Percentiles rank a stretch among this genome's conserved stretches.
These are phyloP conservation scores for Nakazawaea molendinolei DNA, from an alignment of 805 yeast species.

Conservation along the genomic window DNA sequence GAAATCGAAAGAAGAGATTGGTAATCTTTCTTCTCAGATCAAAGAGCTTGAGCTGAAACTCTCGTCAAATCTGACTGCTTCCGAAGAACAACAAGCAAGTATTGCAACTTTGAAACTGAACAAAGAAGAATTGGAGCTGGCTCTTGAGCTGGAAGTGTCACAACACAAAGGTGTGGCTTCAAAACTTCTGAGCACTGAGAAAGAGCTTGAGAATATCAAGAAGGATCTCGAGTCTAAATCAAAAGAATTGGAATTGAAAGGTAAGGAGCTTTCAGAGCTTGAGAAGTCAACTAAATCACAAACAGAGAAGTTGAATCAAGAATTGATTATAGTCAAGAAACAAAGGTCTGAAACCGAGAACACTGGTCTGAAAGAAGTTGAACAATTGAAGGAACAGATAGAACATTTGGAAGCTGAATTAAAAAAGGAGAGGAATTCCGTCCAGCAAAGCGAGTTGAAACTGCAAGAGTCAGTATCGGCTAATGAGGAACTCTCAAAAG, in stretches of 20 bases:
- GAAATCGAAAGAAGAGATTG: slow-evolving; percentile 11
- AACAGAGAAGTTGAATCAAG: too few relatives aligned
- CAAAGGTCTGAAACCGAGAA: background rate
- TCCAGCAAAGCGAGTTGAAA: background rate
- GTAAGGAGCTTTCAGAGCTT: too few relatives aligned
- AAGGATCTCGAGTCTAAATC: background rate
- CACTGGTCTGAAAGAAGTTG: slow-evolving; percentile 1
- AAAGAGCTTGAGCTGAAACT: slow-evolving; percentile 5
- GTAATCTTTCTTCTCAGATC: slow-evolving; percentile 12
- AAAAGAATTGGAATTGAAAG: too few relatives aligned
- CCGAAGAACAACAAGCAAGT: slow-evolving; percentile 1
- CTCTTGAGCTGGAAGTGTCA: slow-evolving; percentile 8
- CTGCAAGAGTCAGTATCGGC: background rate
- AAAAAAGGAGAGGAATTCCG: background rate
- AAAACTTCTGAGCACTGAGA: slow-evolving; percentile 10
- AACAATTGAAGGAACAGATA: slow-evolving; percentile 3
- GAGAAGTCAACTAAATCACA: too few relatives aligned
- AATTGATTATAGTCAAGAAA: slow-evolving; percentile 3
- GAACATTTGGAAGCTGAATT: background rate
- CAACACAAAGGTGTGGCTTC: slow-evolving; percentile 8
- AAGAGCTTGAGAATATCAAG: slow-evolving; percentile 2
- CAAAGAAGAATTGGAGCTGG: slow-evolving; percentile 5
- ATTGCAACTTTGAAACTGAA: slow-evolving; percentile 4
- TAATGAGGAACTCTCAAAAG: background rate
- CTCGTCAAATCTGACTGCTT: background rate